Evolutionary conservation across 495 filamentous ascomycete species (phyloP), one percentile per base, ranked within the genome.

Genomic region (Aspergillus affinis): DNA sequence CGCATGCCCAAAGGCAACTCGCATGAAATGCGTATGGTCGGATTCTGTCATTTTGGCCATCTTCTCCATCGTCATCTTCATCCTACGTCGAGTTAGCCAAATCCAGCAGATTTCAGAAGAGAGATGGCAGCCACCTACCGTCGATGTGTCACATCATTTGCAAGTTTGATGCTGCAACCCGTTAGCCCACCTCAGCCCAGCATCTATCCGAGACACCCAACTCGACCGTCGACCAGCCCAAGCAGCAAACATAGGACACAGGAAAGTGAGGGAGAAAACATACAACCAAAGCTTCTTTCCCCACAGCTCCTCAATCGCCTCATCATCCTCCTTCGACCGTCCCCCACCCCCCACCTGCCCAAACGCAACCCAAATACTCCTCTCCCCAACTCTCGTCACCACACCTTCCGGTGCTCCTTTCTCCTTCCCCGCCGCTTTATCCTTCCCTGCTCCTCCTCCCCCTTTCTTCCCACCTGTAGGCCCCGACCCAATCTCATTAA

Each of bases 111-210:
- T n/a, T n/a, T 45, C 27, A 32, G 10, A n/a, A 29, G 17, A 29
- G 23, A 32, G 7, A 17, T 48, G 44, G 20, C 17, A 50, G 18
- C 30, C 19, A 45, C 72, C 61, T 77, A 90, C 88, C 92, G 81
- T 75, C 89, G 84, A 74, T 89, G 92, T 44, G 92, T 97, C 63
- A 97, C 88, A 76, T 98, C 95, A 74, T 98, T 96, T 17, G 94
- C 92, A 67, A 98, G 76, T 78, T 98, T 98, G 20, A 98, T 87
- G 48, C 85, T 88, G 63, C 48, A 58, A 56, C 15, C n/a, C 57
- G 15, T 30, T 29, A 36, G 65, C 18, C 67, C 58, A 57, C 49
- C 23, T 51, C 19, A 19, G 18, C 18, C 26, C 17, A 32, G 18
- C 46, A 30, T 21, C 36, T 61, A 41, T 15, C 9, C 27, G 46